Percentiles rank a stretch among this genome's conserved stretches.
These are phyloP conservation scores for Crithidia acanthocephali DNA, from an alignment of 208 protist species.

Conservation along the genomic window DNA sequence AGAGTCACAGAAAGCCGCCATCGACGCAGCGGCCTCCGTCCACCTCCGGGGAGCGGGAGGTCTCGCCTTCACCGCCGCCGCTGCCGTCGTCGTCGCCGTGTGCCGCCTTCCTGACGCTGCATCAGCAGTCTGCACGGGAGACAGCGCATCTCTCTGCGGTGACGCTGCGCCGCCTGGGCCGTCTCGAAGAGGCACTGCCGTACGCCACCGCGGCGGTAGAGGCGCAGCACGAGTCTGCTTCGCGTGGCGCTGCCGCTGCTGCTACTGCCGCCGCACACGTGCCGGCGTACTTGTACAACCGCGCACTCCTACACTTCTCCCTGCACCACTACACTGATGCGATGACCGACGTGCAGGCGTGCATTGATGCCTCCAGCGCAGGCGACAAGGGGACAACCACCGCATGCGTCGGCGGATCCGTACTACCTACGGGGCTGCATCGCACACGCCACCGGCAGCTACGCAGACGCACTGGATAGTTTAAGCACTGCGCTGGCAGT, in stretches of 20 bases:
- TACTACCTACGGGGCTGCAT: slow-evolving; percentile 85
- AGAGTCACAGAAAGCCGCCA: not conserved
- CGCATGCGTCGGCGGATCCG: slow-evolving; percentile 42
- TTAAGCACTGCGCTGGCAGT: slow-evolving; percentile 56
- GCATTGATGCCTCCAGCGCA: slow-evolving; percentile 31
- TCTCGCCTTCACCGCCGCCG: no score
- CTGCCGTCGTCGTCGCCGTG: not conserved
- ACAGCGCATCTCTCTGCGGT: slow-evolving; percentile 25
- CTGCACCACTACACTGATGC: slow-evolving; percentile 53
- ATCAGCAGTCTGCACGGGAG: slow-evolving; percentile 9
- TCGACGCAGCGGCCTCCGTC: no score
- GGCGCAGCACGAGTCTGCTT: not conserved
- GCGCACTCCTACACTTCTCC: slow-evolving; percentile 49
- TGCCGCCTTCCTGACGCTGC: not conserved
- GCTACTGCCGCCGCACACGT: slow-evolving; percentile 28
- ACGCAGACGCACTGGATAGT: slow-evolving; percentile 55
- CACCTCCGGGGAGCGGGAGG: no score
- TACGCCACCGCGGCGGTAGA: slow-evolving; percentile 29
- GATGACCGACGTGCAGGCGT: slow-evolving; percentile 42
- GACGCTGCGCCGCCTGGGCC: slow-evolving; percentile 29
- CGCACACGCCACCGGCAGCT: slow-evolving; percentile 60
- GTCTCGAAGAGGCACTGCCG: slow-evolving; percentile 23
- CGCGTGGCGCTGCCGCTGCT: not conserved
- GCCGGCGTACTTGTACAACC: slow-evolving; percentile 49
- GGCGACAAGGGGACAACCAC: not conserved